Percentiles rank a stretch among this genome's conserved stretches.
Evolutionary conservation across 495 filamentous ascomycete genomes (phyloP).

Genomic region (Talaromyces liani): DNA sequence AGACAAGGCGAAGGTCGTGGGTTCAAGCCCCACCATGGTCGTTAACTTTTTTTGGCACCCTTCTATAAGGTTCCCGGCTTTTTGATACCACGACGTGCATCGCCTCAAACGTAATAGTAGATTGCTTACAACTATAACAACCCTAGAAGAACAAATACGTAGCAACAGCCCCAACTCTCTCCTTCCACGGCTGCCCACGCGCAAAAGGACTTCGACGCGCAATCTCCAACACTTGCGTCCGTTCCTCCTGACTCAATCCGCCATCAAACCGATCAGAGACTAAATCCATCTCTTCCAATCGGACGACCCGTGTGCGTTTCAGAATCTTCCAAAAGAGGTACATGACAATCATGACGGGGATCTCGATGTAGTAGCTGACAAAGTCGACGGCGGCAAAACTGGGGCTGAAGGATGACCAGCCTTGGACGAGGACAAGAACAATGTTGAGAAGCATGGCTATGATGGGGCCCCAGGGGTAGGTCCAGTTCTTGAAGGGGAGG

Average conservation of each 20-base stretch:
- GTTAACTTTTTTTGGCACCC: too few species aligned
- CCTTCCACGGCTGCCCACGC: conserved; percentile 8
- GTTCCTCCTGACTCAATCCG: conserved; percentile 1
- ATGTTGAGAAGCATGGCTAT: conserved; percentile 42
- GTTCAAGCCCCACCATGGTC: too few species aligned
- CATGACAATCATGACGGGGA: conserved; percentile 45
- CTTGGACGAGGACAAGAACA: conserved; percentile 52
- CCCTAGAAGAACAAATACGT: conserved; percentile 6
- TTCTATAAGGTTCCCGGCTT: too few species aligned
- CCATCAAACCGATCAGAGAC: conserved; percentile 43
- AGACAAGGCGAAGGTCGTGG: too few species aligned
- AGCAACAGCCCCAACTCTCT: not conserved
- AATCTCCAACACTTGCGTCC: not conserved
- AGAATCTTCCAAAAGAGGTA: conserved; percentile 43
- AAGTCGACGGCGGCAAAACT: conserved; percentile 43
- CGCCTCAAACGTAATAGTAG: too few species aligned
- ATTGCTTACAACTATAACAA: too few species aligned
- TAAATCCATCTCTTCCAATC: conserved; percentile 39
- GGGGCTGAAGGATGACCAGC: conserved; percentile 51
- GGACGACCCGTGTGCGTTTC: conserved; percentile 36
- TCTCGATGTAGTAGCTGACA: conserved; percentile 44
- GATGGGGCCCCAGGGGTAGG: conserved; percentile 50
- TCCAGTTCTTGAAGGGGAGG: conserved; percentile 56
- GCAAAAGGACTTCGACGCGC: conserved; percentile 8
- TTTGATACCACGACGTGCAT: too few species aligned